Conservation (phyloP, 805 yeast species). For the Monosporozyma solicola region DNA sequence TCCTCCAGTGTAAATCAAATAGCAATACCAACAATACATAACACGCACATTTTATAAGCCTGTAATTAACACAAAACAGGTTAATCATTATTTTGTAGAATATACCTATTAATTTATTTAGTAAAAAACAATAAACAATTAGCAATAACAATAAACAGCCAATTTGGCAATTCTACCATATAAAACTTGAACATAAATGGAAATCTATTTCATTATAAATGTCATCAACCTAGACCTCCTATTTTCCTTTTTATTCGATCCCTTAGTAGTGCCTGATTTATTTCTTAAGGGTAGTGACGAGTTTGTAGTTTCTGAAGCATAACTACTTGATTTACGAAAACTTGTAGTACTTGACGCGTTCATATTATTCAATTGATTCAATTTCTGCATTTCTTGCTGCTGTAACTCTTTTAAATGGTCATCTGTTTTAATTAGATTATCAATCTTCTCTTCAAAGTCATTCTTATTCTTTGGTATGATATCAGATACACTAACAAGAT, state of each 20-base stretch:
- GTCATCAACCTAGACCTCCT: background rate
- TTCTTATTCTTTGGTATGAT: background rate
- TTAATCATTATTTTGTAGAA: background rate
- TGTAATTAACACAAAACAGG: background rate
- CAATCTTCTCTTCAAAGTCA: background rate
- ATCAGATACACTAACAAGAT: background rate
- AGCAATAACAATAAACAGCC: background rate
- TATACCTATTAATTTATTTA: background rate
- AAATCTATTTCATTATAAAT: background rate
- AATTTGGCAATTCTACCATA: no score
- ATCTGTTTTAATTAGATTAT: background rate
- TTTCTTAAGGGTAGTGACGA: background rate
- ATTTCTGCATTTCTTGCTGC: background rate
- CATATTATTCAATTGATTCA: background rate
- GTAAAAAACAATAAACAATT: background rate
- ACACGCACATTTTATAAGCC: background rate
- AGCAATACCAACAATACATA: background rate
- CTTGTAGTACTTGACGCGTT: background rate
- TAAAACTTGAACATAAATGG: background rate
- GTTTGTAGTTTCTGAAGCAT: background rate
- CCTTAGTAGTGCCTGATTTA: background rate
- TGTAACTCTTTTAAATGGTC: background rate
- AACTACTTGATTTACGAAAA: background rate
- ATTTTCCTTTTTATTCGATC: background rate
- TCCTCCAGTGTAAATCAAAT: constrained; percentile 21